Evolutionary conservation across 257 asterid genomes (phyloP).

Genomic region (Mentha longifolia): DNA sequence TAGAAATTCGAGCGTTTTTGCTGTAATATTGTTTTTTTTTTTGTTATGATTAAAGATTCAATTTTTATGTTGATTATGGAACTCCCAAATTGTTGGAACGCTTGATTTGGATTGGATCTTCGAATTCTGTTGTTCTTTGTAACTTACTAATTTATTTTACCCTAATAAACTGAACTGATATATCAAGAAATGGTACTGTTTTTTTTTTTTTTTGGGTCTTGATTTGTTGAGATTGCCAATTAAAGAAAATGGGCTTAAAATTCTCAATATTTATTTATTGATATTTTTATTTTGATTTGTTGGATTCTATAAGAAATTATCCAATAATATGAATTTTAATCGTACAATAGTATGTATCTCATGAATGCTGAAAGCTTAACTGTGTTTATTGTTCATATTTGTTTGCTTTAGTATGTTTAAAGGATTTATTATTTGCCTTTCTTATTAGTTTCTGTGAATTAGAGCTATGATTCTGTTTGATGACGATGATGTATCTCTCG

Average conservation of each 20-base stretch:
- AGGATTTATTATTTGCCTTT: neutral
- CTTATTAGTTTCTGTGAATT: neutral
- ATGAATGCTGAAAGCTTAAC: neutral
- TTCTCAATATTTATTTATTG: neutral
- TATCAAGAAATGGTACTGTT: neutral
- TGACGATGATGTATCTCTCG: neutral
- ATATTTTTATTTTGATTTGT: no score
- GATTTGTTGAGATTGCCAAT: neutral
- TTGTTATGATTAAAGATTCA: conserved; percentile 18
- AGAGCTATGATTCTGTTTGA: neutral
- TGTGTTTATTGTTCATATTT: neutral
- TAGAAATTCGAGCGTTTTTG: neutral
- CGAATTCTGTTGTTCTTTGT: neutral
- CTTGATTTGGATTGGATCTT: conserved; percentile 20
- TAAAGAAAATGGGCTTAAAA: neutral
- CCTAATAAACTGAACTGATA: neutral
- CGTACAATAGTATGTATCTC: neutral
- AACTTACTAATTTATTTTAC: conserved; percentile 13
- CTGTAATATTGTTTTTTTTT: neutral
- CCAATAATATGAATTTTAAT: neutral
- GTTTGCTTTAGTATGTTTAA: neutral
- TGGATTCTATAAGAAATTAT: neutral
- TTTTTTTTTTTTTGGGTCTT: neutral
- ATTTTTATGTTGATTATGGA: conserved; percentile 15
- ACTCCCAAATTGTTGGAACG: conserved; percentile 4